phyloP scores from a whole-genome alignment of 2,329 filamentous ascomycete species.

The Seiridium cupressi region DNA sequence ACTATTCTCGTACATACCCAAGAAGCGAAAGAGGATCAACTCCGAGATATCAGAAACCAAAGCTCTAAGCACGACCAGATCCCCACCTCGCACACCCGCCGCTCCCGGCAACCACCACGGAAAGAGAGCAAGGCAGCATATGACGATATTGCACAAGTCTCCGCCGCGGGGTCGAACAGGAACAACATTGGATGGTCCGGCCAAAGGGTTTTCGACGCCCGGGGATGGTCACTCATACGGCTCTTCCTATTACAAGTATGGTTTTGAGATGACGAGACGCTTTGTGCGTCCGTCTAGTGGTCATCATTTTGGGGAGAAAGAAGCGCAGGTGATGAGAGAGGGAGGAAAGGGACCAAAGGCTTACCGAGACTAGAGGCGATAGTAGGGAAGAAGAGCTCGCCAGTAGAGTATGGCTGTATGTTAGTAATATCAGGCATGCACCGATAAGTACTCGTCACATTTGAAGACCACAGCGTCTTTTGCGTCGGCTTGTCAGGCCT shows the following conservation, averaged over 20 bases:
- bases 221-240: slow-evolving; percentile 11
- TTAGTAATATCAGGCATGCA: too few species aligned
- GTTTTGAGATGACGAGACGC: slow-evolving; percentile 6
- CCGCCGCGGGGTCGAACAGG: slow-evolving; percentile 14
- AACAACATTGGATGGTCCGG: slow-evolving; percentile 7
- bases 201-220: slow-evolving; percentile 13
- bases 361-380: neutral
- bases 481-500: too few species aligned
- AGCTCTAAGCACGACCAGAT: slow-evolving; percentile 30
- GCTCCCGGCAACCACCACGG: slow-evolving; percentile 14
- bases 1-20: too few species aligned
- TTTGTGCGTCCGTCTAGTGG: slow-evolving; percentile 7
- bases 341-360: neutral
- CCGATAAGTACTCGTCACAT: too few species aligned
- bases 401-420: too few species aligned
- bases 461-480: too few species aligned
- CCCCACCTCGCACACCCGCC: slow-evolving; percentile 27
- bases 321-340: neutral
- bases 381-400: neutral
- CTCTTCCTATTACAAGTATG: slow-evolving; percentile 10
- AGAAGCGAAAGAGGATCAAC: too few species aligned
- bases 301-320: slow-evolving; percentile 6
- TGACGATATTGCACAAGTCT: slow-evolving; percentile 31
- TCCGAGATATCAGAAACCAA: slow-evolving; percentile 24
- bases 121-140: slow-evolving; percentile 28